A percentile compares a stretch with the other conserved stretches of the same genome.
Evolutionary conservation across 2,329 filamentous ascomycete genomes (phyloP).

Genomic region (Dothiorella sarmentorum): DNA sequence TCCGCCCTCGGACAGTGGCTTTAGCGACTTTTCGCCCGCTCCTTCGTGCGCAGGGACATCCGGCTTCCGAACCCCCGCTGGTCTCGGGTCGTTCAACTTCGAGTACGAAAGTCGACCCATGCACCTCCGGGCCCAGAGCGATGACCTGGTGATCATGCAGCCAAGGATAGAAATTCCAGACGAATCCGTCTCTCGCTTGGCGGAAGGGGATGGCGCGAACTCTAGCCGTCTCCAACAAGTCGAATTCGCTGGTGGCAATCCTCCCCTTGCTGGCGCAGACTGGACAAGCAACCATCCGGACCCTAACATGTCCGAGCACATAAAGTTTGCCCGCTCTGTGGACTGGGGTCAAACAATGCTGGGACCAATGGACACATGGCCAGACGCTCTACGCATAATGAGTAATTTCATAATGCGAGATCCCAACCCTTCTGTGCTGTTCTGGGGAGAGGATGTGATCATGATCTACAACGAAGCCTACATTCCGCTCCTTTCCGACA

Average conservation of each 20-base stretch:
- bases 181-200: not conserved
- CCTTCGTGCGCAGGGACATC: not conserved
- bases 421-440: constrained; percentile 29
- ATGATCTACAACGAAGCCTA: constrained; percentile 40
- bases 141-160: not conserved
- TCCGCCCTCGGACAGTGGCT: not conserved
- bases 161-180: not conserved
- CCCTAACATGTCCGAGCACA: constrained; percentile 27
- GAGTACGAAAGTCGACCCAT: not conserved
- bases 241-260: not conserved
- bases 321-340: constrained; percentile 39
- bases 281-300: constrained; percentile 19
- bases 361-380: constrained; percentile 48
- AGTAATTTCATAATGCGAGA: constrained; percentile 32
- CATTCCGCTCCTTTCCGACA: constrained; percentile 27
- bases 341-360: constrained; percentile 50
- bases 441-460: constrained; percentile 43
- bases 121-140: not conserved
- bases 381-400: constrained; percentile 45
- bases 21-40: not conserved
- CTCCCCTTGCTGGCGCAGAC: no score
- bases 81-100: not conserved
- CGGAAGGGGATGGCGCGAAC: not conserved
- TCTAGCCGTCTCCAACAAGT: not conserved
- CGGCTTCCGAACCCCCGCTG: not conserved